A percentile compares a stretch with the other conserved stretches of the same genome.
Evolutionary conservation across 176 grass and related monocot genomes (phyloP).

Genomic region (Eleusine indica): DNA sequence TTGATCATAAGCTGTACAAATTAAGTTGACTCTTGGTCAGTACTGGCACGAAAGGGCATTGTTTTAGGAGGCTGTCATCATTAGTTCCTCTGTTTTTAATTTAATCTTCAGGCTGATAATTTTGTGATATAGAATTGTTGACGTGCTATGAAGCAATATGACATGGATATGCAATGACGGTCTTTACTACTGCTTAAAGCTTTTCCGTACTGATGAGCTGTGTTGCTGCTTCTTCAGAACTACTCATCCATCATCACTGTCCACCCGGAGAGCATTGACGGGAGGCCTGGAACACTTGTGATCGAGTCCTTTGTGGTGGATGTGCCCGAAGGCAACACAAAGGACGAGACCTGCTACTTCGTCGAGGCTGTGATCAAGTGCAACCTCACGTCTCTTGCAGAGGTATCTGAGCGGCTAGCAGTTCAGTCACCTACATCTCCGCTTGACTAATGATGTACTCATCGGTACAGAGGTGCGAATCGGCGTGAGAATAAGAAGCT

Average conservation of each 20-base stretch:
- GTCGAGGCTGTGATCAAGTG: conserved; percentile 82
- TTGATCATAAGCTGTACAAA: not conserved
- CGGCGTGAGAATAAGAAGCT: conserved; percentile 47
- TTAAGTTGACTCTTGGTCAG: not conserved
- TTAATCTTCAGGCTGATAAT: conserved; percentile 3
- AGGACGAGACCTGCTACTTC: conserved; percentile 84
- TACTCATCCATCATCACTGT: conserved; percentile 78
- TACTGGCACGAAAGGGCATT: not conserved
- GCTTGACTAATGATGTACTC: conserved; percentile 35
- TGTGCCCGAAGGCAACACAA: conserved; percentile 69
- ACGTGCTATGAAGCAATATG: not conserved
- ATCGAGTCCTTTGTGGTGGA: conserved; percentile 85
- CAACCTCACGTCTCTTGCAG: conserved; percentile 71
- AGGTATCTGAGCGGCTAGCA: conserved; percentile 59
- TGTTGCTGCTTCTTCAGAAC: conserved; percentile 60
- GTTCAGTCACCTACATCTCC: conserved; percentile 50
- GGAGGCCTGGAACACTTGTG: conserved; percentile 69
- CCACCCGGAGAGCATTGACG: conserved; percentile 63
- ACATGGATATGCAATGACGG: not conserved
- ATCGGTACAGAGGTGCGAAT: not conserved
- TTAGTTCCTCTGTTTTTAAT: not conserved
- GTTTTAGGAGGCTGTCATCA: not conserved
- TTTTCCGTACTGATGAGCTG: conserved; percentile 37
- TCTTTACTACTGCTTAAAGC: conserved; percentile 19
- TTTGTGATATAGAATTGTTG: not conserved